Evolutionary conservation across 148 eudicot genomes (phyloP), one percentile per base, ranked within the genome.

Genomic region (Rheum nobile): DNA sequence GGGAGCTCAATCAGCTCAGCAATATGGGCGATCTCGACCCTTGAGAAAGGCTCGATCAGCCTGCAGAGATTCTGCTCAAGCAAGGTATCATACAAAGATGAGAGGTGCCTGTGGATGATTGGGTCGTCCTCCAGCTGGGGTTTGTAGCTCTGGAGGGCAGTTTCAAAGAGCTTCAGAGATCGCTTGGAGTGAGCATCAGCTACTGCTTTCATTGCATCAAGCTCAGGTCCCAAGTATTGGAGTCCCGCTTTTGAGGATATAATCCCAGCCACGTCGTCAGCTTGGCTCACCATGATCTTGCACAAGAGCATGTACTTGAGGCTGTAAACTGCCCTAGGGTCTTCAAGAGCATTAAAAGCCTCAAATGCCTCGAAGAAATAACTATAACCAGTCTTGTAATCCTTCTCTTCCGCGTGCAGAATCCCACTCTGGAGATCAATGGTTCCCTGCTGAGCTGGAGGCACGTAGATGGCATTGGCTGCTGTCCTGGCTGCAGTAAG

Each of bases 271-370:
- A 84, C 87, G 50, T 84, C 87, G 77, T 84, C 87, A 35, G 87
- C 87, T 77, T 84, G 87, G 68, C 76, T 84, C 79, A 84, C 87
- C 87, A 84, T 84, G 73, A 84, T 79, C 73, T 81, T 84, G 81
- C 83, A 81, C 77, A 84, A 48, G 12, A 81, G 76, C 87, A 84
- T 84, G 83, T 84, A 84, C 35, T 84, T 84, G 19, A 84, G 75
- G 77, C 86, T 84, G 80, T 79, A 81, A 7, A 84, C 86, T 55
- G 86, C 86, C 74, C 84, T 76, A 26, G 84, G 86, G 67, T 84
- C 86, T 70, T 81, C 86, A 48, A 81, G 84, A 34, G 86, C 86
- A 72, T 84, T 84, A 31, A 84, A 84, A 50, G 86, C 84, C 73
- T 84, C 86, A 69, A 84, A 84, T 32, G 86, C 86, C 78, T 84